Evolutionary conservation across 192 early-diverging fungal species (phyloP).

Genomic region (Linnemannia zychae): DNA sequence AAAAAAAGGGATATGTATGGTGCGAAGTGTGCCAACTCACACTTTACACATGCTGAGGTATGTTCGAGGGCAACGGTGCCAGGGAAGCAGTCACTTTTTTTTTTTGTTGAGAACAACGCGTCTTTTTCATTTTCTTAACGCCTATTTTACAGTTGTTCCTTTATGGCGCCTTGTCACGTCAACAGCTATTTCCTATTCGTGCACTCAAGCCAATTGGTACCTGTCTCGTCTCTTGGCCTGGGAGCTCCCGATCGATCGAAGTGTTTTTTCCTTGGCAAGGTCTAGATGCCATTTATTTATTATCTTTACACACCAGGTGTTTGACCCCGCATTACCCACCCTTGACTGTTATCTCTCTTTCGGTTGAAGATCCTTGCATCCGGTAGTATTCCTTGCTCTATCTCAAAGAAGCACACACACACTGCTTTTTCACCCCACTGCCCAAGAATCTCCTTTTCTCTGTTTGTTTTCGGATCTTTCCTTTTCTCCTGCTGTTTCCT

Average conservation of each 20-base stretch:
- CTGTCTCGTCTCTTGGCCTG: too few relatives aligned
- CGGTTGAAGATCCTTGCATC: not conserved
- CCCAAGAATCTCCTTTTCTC: not conserved
- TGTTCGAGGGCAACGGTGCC: not conserved
- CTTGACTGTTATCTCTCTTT: not conserved
- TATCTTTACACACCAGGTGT: not conserved
- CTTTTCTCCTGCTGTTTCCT: not conserved
- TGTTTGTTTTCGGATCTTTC: not conserved
- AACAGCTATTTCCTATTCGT: too few relatives aligned
- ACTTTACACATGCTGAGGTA: not conserved
- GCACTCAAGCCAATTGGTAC: too few relatives aligned
- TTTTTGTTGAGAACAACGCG: too few relatives aligned
- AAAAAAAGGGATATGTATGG: too few relatives aligned
- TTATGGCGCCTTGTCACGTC: too few relatives aligned
- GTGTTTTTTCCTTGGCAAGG: not conserved
- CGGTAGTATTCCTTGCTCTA: not conserved
- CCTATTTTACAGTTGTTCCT: too few relatives aligned
- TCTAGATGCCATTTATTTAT: not conserved
- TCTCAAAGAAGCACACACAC: too few relatives aligned
- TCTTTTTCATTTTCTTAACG: too few relatives aligned
- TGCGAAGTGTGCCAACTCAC: too few relatives aligned
- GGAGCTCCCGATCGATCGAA: not conserved
- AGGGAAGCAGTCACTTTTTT: not conserved
- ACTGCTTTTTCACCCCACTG: not conserved
- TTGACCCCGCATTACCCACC: not conserved